A percentile compares a stretch with the other conserved stretches of the same genome.
phyloP scores from a whole-genome alignment of 2,329 filamentous ascomycete species.

The Fusarium albosuccineum region DNA sequence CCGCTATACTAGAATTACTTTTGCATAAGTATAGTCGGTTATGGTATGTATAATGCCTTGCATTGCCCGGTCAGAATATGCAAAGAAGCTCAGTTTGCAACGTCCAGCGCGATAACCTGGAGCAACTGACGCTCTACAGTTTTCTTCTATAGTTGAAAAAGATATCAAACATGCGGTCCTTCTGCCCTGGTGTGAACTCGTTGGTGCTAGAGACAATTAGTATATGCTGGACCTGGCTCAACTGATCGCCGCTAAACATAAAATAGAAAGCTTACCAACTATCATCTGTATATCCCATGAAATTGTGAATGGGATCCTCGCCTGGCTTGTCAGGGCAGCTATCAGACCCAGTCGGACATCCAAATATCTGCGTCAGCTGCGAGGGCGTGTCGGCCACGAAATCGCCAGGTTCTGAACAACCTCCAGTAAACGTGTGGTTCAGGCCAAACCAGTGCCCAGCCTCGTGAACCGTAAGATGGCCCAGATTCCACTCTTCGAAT shows the following conservation, averaged over 20 bases:
- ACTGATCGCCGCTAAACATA: neutral
- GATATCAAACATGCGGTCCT: slow-evolving; percentile 13
- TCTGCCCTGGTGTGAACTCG: slow-evolving; percentile 16
- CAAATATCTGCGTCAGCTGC: slow-evolving; percentile 43
- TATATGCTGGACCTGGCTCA: neutral
- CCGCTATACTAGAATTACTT: too few species aligned
- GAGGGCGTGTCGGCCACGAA: slow-evolving; percentile 54
- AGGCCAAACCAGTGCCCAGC: slow-evolving; percentile 57
- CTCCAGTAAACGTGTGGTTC: slow-evolving; percentile 55
- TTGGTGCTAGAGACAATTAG: slow-evolving; percentile 4
- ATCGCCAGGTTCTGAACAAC: slow-evolving; percentile 51
- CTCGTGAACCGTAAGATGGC: slow-evolving; percentile 50
- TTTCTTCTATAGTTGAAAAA: slow-evolving; percentile 13
- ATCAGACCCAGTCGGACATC: slow-evolving; percentile 46
- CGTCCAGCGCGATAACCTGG: too few species aligned
- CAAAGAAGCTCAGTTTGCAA: too few species aligned
- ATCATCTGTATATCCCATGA: slow-evolving; percentile 47
- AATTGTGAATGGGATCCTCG: slow-evolving; percentile 48
- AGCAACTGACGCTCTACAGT: neutral
- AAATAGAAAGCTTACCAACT: slow-evolving; percentile 49
- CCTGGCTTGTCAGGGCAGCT: slow-evolving; percentile 30
- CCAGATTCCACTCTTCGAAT: slow-evolving; percentile 20
- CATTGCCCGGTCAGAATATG: too few species aligned
- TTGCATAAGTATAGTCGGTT: too few species aligned
- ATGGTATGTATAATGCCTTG: too few species aligned